Base-by-base conservation (phyloP, 306 rosid species). In the Castanea crenata region DNA sequence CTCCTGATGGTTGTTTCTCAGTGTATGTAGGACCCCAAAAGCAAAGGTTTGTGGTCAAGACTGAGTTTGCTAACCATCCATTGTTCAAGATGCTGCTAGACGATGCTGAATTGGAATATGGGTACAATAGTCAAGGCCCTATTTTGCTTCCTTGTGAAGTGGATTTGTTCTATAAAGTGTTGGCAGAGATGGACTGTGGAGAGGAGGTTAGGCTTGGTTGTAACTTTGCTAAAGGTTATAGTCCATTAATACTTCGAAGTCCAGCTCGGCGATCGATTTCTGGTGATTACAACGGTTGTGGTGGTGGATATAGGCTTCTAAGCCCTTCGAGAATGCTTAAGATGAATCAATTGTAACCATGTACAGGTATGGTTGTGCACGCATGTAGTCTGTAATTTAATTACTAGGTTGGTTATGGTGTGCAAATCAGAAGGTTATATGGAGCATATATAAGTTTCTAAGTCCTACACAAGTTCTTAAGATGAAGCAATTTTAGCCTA, bases 101-200 rank as follows among this genome's bases (percentile, higher is more conserved):
- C 12, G 89, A 85, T 19, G 94, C 95, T 4, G 92, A 91, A 76
- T 44, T 25, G 46, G 96, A 95, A 78, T 90, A 84, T 65, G 98
- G 97, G 0, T 83, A 82, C 25, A 64, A 41, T 21, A 81, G 86
- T 20, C 80, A 92, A 23, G 96, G 99, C 3, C 99, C 98, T 0
- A 64, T 92, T 5, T 82, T 87, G 79, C 89, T 94, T 65, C 97
- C 96, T 51, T 94, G 97, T 14, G 75, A 87, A 0, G 94, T 89
- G 31, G 86, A 78, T 34, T 79, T 87, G 20, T 94, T 94, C 79
- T 74, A 32, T 51, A 51, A 86, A n/a, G 90, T 86, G 3, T 56
- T 92, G 61, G 81, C 86, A 6, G 87, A 91, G 89, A 89, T 92
- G 83, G 88, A 83, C 51, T 10, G 15, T 5, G 84, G 74, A 3